Evolutionary conservation across 768 basidiomycete species (phyloP).

Genomic region (Porpolomopsis calyptriformis): DNA sequence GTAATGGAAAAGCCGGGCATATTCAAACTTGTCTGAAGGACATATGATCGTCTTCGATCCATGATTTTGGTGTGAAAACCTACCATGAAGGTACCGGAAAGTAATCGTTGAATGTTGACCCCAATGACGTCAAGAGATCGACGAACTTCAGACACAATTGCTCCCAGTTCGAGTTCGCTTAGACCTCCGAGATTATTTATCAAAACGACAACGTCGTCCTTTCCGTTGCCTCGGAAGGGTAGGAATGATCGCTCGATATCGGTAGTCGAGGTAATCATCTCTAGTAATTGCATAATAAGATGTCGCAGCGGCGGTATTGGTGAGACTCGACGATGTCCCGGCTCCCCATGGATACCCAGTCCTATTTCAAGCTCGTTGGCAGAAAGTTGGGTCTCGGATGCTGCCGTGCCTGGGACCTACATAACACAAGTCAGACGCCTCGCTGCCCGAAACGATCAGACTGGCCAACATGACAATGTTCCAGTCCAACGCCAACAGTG

Average conservation of each 20-base stretch:
- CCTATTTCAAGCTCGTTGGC: slow-evolving; percentile 75
- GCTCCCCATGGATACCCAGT: slow-evolving; percentile 88
- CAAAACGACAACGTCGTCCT: slow-evolving; percentile 66
- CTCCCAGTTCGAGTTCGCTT: slow-evolving; percentile 72
- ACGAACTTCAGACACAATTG: slow-evolving; percentile 52
- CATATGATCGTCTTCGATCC: not conserved
- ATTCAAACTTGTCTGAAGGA: slow-evolving; percentile 68
- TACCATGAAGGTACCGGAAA: slow-evolving; percentile 85
- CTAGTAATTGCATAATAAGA: slow-evolving; percentile 60
- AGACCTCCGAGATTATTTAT: slow-evolving; percentile 85
- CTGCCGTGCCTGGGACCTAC: slow-evolving; percentile 71
- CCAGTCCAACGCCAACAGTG: slow-evolving; percentile 79
- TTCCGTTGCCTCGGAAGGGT: slow-evolving; percentile 40
- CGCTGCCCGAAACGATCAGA: not conserved
- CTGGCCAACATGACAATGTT: slow-evolving; percentile 72
- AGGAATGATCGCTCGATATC: slow-evolving; percentile 75
- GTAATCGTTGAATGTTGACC: slow-evolving; percentile 48
- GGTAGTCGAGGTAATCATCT: slow-evolving; percentile 55
- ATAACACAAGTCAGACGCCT: slow-evolving; percentile 1
- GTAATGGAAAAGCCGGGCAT: slow-evolving; percentile 91
- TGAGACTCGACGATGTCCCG: slow-evolving; percentile 55
- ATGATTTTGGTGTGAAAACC: slow-evolving; percentile 6
- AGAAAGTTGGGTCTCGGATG: slow-evolving; percentile 42
- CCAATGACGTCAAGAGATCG: slow-evolving; percentile 44
- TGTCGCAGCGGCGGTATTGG: slow-evolving; percentile 62